These are phyloP conservation scores for Lenwebbia sp. DNA, from an alignment of 345 rosid species.

Conservation along the genomic window DNA sequence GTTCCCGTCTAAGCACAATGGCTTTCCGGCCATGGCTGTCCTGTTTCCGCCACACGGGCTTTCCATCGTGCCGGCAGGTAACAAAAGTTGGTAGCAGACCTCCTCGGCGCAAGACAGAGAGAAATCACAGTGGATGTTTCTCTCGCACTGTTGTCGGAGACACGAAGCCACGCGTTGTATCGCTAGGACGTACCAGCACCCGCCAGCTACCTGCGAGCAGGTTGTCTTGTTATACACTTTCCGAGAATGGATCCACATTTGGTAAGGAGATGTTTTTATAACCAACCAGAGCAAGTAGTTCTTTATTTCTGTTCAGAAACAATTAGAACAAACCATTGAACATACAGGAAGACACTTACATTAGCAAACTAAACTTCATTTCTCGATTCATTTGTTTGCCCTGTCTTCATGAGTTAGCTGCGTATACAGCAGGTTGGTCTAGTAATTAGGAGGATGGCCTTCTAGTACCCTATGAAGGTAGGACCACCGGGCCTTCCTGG, in stretches of 20 bases:
- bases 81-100: conserved; percentile 40
- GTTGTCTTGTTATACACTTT: background rate
- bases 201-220: conserved; percentile 61
- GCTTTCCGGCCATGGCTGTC: conserved; percentile 19
- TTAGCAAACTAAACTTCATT: background rate
- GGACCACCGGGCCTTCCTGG: background rate
- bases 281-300: background rate
- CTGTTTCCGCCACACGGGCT: conserved; percentile 46
- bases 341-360: background rate
- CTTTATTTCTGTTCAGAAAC: background rate
- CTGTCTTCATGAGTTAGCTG: background rate
- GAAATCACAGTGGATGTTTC: conserved; percentile 28
- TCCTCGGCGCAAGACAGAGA: conserved; percentile 59
- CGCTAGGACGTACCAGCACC: conserved; percentile 90
- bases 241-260: background rate
- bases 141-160: conserved; percentile 53
- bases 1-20: conserved; percentile 53
- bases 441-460: background rate
- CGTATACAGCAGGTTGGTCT: background rate
- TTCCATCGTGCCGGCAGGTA: conserved; percentile 16
- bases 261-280: background rate
- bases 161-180: conserved; percentile 75
- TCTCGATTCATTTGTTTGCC: background rate
- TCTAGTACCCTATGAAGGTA: background rate
- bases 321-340: background rate